Base-by-base conservation (phyloP, 257 asterid species). In the Solanum virginianum region DNA sequence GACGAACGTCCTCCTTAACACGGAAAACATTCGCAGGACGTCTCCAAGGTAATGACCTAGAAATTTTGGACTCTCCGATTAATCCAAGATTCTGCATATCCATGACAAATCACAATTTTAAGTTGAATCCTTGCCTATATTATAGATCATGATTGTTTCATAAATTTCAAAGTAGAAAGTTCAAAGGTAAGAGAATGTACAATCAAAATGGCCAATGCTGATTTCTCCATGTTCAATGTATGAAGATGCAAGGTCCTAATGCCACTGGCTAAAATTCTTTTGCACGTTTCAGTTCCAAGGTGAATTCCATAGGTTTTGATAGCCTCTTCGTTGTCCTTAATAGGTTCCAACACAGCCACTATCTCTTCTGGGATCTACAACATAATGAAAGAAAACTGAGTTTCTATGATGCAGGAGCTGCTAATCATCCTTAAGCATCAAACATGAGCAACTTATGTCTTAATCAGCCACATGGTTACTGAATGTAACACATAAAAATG, bases 311-410 rank as follows among this genome's bases (percentile, higher is more conserved):
- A 96, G 85, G 98, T 97, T 93, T 89, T 96, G 80, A 96, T 98
- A 80, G 99, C 98, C 89, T 96, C 99, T 86, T 96, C 99, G 86
- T 94, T 96, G 91, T 96, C 98, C 92, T 96, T 96, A 90, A 96
- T 96, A 74, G 99, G 98, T 79, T 96, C 99, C 92, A 96, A 88
- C 79, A 98, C 97, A 85, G 95, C 96, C 92, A 89, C 95, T 85
- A 96, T 90, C 92, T 96, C 99, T 84, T 91, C 63, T 5, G 98
- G 98, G 71, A 96, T 89, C 99, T 96, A 87, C 87, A 85, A 82
- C 62, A 56, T 80, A 77, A 81, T 56, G 29, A 51, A 83, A 22
- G 32, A 83, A 54, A 75, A 49, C 60, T 75, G 82, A 75, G 62
- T 49, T 18, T 12, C 45, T 65, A 26, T 12, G 57, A 43, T 8